Base-by-base conservation (phyloP, 1,284 basidiomycete genomes). In the Crepidotus sp. region DNA sequence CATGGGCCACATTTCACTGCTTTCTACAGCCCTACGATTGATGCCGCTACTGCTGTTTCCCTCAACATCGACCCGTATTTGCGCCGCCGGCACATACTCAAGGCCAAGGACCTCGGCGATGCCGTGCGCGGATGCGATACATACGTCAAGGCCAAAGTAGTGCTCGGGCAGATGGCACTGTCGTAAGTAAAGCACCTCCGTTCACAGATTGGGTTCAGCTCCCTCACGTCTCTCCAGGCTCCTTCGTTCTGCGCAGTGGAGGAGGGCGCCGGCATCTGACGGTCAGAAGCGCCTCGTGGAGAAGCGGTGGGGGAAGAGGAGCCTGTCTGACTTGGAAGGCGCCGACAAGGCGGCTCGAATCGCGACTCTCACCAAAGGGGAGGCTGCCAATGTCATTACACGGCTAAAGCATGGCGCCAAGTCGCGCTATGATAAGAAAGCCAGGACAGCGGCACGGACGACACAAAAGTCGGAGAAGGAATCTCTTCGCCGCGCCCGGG, bases 361-460 rank as follows among this genome's bases (percentile, higher is more conserved):
- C 13, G 59, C 57, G 36, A 60, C 49, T 0, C 56, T 92, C 55
- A 87, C 74, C 3, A 89, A 85, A 61, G 88, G 89, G 0, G 73
- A 85, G 51, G 86, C 88, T 22, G 80, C 79, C 0, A 80, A 80
- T 51, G 76, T 91, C 31, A 83, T 92, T 48, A 80, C 79, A 17
- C 75, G 86, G 8, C 50, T 88, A 47, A 84, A 77, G 57, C 81
- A 91, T 57, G 89, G 88, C 17, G 83, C 82, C 26, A 48, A 86
- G 81, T 62, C 66, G 17, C 71, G 81, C 3, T 72, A 76, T 46
- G 67, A 76, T 46, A 77, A 75, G 59, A 76, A 73, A 54, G 39
- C 61, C 33, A 77, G 72, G 56, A 61, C 60, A 24, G 53, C 57
- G 5, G 58, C 55, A 18, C 76, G 68, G 52, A 58, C 57, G 15